Conservation (phyloP, 1,284 basidiomycete genomes). For the Tylopilus sp. region DNA sequence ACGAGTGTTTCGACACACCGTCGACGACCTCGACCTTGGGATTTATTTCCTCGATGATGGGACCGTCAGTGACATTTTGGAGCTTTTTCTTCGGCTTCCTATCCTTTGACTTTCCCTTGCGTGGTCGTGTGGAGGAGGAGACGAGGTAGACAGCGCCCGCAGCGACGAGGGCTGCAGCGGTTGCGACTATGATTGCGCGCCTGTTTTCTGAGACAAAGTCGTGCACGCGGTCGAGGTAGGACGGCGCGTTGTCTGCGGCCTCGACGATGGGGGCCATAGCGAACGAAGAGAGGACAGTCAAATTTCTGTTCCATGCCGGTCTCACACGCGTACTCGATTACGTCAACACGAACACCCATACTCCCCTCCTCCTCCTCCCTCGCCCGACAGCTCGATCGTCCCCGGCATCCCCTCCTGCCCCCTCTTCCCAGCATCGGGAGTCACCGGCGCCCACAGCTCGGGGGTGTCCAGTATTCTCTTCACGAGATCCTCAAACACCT, state of each 20-base stretch:
- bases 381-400: constrained; percentile 29
- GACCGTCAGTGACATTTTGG: constrained; percentile 54
- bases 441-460: constrained; percentile 55
- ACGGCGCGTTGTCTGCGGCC: constrained; percentile 32
- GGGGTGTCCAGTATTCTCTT: constrained; percentile 66
- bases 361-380: background rate
- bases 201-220: constrained; percentile 73
- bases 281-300: background rate
- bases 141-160: constrained; percentile 76
- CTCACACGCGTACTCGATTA: constrained; percentile 22
- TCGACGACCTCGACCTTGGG: constrained; percentile 39
- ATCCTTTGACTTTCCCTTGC: constrained; percentile 51
- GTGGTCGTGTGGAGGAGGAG: constrained; percentile 39
- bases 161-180: constrained; percentile 69
- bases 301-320: constrained; percentile 6
- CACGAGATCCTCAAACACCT: constrained; percentile 81
- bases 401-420: constrained; percentile 36
- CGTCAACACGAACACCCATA: constrained; percentile 23
- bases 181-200: constrained; percentile 63
- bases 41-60: constrained; percentile 70
- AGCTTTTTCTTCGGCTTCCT: constrained; percentile 58
- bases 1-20: constrained; percentile 26
- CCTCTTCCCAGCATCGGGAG: constrained; percentile 14
- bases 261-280: constrained; percentile 26
- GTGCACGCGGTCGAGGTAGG: constrained; percentile 60